Evolutionary conservation across 768 basidiomycete species (phyloP).

Genomic region (Guyanaporus albipodus): DNA sequence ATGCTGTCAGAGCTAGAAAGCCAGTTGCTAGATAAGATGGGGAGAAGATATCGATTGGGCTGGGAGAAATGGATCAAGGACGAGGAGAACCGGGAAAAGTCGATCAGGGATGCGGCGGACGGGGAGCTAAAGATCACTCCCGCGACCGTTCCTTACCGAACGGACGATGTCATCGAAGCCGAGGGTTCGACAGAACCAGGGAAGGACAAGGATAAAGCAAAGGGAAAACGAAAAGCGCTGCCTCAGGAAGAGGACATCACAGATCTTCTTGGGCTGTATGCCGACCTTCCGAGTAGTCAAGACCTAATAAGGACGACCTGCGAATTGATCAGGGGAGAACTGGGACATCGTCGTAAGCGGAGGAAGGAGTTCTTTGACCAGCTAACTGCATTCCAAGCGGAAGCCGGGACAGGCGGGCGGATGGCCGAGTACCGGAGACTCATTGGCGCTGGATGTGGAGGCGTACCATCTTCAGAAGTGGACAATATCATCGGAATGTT

Average conservation of each 20-base stretch:
- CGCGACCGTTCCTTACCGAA: constrained; percentile 42
- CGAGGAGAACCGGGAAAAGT: constrained; percentile 74
- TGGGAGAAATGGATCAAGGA: constrained; percentile 93
- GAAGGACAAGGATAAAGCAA: constrained; percentile 41
- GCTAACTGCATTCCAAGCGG: constrained; percentile 77
- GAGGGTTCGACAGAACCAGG: constrained; percentile 37
- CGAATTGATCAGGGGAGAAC: constrained; percentile 58
- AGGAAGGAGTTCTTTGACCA: constrained; percentile 71
- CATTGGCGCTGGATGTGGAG: constrained; percentile 88
- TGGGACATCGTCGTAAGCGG: constrained; percentile 61
- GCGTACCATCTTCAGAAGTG: constrained; percentile 80
- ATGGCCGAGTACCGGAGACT: constrained; percentile 88
- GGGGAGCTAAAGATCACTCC: constrained; percentile 51
- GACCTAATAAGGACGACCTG: constrained; percentile 53
- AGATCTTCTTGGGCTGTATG: constrained; percentile 58
- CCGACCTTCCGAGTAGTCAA: constrained; percentile 53
- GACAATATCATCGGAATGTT: constrained; percentile 83
- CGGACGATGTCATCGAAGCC: constrained; percentile 43
- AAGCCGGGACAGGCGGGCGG: constrained; percentile 83
- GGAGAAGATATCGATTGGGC: constrained; percentile 73
- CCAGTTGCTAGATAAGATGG: constrained; percentile 72
- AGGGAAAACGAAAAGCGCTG: constrained; percentile 51
- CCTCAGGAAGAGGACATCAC: constrained; percentile 54
- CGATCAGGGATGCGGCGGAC: constrained; percentile 57
- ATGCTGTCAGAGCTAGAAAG: constrained; percentile 58